Conservation (phyloP, 176 grass and related monocot genomes). For the Panicum miliaceum region DNA sequence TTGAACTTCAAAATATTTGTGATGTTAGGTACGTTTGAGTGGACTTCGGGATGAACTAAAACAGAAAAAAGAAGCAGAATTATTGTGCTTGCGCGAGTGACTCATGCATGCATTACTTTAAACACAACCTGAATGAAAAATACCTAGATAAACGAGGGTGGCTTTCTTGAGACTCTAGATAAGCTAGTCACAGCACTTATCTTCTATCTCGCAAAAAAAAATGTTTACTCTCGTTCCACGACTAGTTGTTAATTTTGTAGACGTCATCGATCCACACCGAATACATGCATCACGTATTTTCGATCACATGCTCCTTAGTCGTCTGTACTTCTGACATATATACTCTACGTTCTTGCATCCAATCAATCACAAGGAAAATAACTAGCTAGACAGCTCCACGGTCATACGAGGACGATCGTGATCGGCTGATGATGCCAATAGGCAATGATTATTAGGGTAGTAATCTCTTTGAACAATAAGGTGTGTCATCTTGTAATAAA, state of each 20-base stretch:
- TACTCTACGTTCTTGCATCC: background rate
- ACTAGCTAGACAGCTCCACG: background rate
- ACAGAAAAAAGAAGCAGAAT: no score
- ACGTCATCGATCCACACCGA: background rate
- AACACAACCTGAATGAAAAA: background rate
- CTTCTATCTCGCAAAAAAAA: background rate
- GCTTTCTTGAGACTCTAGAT: background rate
- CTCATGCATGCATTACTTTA: no score
- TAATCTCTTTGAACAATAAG: background rate
- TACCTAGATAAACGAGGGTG: background rate
- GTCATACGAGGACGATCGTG: background rate
- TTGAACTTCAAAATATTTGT: no score
- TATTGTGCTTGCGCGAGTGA: no score
- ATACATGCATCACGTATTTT: background rate
- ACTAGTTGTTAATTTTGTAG: background rate
- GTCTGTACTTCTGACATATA: background rate
- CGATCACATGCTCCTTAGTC: background rate
- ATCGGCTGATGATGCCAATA: background rate
- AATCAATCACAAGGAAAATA: slow-evolving; percentile 1
- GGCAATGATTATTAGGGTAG: background rate
- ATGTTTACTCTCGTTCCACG: background rate
- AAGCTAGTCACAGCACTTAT: background rate
- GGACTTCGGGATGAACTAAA: no score
- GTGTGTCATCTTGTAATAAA: background rate
- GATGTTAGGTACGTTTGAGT: no score